A percentile compares a stretch with the other conserved stretches of the same genome.
phyloP scores from a whole-genome alignment of 768 basidiomycete genomes.

The Agrocybe praecox region DNA sequence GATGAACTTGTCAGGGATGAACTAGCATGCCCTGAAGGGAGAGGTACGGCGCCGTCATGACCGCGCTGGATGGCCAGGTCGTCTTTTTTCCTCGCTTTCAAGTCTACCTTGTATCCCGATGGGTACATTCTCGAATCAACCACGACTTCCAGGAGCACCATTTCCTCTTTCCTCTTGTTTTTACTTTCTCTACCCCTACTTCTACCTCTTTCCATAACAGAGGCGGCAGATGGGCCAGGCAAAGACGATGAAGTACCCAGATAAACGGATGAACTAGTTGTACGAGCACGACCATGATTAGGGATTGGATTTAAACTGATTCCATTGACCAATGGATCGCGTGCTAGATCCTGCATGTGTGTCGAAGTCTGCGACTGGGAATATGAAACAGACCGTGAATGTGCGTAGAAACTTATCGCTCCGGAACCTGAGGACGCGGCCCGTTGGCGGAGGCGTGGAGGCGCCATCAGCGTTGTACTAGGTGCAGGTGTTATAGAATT shows the following conservation, averaged over 20 bases:
- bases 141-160: constrained; percentile 46
- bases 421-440: constrained; percentile 33
- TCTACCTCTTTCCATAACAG: constrained; percentile 46
- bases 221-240: neutral
- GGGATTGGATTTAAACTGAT: neutral
- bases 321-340: no score
- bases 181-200: constrained; percentile 78
- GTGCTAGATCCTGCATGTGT: no score
- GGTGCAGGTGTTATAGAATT: neutral
- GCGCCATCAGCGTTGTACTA: neutral
- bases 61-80: constrained; percentile 1
- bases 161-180: constrained; percentile 80
- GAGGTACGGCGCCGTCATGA: neutral
- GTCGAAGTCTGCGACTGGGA: neutral
- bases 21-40: neutral
- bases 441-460: constrained; percentile 29
- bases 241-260: neutral
- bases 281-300: constrained; percentile 31
- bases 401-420: constrained; percentile 4
- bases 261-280: constrained; percentile 56
- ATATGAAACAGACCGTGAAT: constrained; percentile 3
- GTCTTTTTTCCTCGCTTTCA: constrained; percentile 18
- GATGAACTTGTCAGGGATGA: constrained; percentile 2
- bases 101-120: constrained; percentile 15
- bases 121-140: constrained; percentile 31